Base-by-base conservation (phyloP, 2,329 filamentous ascomycete genomes). In the Phyllosticta citrichinensis region DNA sequence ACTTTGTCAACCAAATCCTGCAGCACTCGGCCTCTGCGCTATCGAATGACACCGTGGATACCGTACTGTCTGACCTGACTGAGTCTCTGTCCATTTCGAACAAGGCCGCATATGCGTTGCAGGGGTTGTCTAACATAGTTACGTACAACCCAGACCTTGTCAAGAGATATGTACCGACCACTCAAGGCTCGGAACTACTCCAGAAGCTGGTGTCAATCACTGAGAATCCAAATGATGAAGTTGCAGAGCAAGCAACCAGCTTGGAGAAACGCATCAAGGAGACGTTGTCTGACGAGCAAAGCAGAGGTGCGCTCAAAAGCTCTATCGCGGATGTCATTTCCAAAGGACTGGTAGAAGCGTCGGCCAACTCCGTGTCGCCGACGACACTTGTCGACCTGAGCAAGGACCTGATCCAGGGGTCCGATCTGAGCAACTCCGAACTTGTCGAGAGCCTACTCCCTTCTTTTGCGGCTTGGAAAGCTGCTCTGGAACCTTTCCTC, bases 401-500 rank as follows among this genome's bases (percentile, higher is more conserved):
- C 2, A 74, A 76, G 62, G 80, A 81, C 57, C 67, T 81, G 5
- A 61, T 82, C 53, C 73, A 74, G 20, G 69, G 65, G 33, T 33
- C 55, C n/a, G 60, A 55, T n/a, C 19, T 47, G 30, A 47, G 35
- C 9, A 55, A 47, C 9, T 8, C n/a, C 17, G 60, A 58, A n/a
- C 24, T 58, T 5, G 52, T 57, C 4, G 47, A 57, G 12, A 55
- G 57, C 79, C 72, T 93, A 4, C 77, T 94, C 47, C 90, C 91
- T 0, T 81, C 81, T 65, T 74, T 78, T 0, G 75, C 80, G 2
- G 74, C 82, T 10, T 97, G 92, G 91, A 79, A 81, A 66, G 66
- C 78, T 14, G 82, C 88, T 14, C 73, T 96, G 2, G 68, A 71
- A 0, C 75, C 75, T 1, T 80, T 91, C 61, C 73, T 88, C 5